Conservation (phyloP, 2,329 filamentous ascomycete species). For the Colletotrichum tropicicola region DNA sequence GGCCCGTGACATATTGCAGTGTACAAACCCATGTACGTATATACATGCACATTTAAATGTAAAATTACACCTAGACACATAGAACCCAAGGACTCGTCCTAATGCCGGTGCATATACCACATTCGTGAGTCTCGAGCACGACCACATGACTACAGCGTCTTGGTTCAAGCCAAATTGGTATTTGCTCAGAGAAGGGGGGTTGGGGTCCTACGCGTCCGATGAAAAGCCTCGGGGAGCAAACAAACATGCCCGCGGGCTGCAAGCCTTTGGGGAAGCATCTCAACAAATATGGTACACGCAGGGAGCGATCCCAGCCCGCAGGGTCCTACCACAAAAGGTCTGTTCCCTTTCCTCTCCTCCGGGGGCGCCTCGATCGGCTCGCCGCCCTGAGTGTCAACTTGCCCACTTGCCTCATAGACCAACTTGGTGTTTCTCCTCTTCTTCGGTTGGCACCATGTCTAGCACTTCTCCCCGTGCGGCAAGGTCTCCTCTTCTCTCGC, state of each 20-base stretch:
- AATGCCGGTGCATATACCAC: too few relatives aligned
- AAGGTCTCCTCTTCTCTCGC: background rate
- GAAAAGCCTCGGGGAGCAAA: slow-evolving; percentile 1
- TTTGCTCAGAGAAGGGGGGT: slow-evolving; percentile 14
- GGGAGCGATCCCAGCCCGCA: slow-evolving; percentile 13
- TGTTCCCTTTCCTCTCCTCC: slow-evolving; percentile 3
- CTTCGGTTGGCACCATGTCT: background rate
- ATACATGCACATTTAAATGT: too few relatives aligned
- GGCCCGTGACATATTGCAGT: too few relatives aligned
- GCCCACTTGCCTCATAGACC: background rate
- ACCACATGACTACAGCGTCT: too few relatives aligned
- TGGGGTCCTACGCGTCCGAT: slow-evolving; percentile 13
- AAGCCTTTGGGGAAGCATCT: slow-evolving; percentile 10
- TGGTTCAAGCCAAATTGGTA: slow-evolving; percentile 28
- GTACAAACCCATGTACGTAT: too few relatives aligned
- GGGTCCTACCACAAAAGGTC: slow-evolving; percentile 1
- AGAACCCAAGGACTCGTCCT: too few relatives aligned
- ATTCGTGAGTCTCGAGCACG: too few relatives aligned
- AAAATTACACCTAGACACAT: too few relatives aligned
- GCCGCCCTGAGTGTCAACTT: slow-evolving; percentile 10
- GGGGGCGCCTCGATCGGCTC: background rate
- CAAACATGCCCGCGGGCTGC: background rate
- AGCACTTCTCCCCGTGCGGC: background rate
- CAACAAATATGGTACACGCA: slow-evolving; percentile 25
- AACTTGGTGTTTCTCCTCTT: background rate